Evolutionary conservation across 202 grass and related monocot species (phyloP), one percentile per base, ranked within the genome.

Genomic region (Cymbopogon flexuosus): DNA sequence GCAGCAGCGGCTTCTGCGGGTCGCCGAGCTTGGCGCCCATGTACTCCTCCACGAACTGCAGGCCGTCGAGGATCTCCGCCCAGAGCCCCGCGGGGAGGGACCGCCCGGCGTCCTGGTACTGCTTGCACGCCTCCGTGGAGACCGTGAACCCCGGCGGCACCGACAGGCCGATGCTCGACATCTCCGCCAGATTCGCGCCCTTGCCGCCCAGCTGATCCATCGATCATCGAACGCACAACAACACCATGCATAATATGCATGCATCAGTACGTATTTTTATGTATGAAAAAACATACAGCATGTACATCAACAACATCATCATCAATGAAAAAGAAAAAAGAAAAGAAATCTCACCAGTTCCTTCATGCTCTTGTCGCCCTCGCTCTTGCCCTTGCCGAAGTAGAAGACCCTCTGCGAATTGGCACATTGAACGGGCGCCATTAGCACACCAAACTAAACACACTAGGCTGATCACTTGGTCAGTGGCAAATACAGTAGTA

Each of bases 351-450:
- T 81, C 75, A 97, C 94, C 92, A 99, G 83, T 0, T 88, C 78
- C 73, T 99, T 99, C 96, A 99, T 99, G 74, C 6, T 31, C 85
- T 91, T 96, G 90, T 99, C 87, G 64, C 96, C 96, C 46, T 99
- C 92, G 77, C 92, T 99, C 88, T 91, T 96, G 79, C 90, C 92
- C 90, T 96, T 99, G 88, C 96, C 96, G 88, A 99, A 99, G 85
- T 80, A 83, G 90, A 90, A 99, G 54, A 96, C 96, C 88, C 96
- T 86, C 90, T 91, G 92, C 71, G 21, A 14, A 13, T 8, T 16
- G 46, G 31, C 4, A 9, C 73, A 82, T 83, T 77, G 87, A 65
- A 77, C 56, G 30, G 88, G 90, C 79, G 92, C 92, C 96, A 98
- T 98, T 90, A 83, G 63, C 24, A 22, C 71, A 60, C 3, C 5